Evolutionary conservation across 176 grass and related monocot species (phyloP).

Genomic region (Lolium perenne): DNA sequence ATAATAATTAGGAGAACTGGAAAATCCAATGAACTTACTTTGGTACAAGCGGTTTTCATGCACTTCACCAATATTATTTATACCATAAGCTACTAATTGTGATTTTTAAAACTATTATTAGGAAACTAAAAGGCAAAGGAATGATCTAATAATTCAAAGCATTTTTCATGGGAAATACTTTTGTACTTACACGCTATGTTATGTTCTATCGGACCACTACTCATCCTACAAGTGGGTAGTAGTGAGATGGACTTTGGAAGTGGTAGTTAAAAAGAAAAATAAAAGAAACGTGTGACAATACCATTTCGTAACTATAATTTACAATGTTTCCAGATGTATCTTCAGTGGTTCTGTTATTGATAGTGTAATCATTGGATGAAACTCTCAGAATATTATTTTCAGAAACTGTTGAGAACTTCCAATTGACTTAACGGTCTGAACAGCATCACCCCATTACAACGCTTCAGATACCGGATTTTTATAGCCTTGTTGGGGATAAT

Average conservation of each 20-base stretch:
- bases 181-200: not conserved
- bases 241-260: not conserved
- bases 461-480: not conserved
- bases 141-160: not conserved
- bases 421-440: not conserved
- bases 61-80: not conserved
- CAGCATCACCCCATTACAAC: not conserved
- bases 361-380: no score
- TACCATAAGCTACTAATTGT: not conserved
- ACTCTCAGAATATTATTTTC: no score
- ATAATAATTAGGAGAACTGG: not conserved
- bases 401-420: not conserved
- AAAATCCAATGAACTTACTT: not conserved
- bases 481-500: not conserved
- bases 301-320: not conserved
- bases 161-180: not conserved
- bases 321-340: not conserved
- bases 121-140: not conserved
- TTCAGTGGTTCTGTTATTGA: not conserved
- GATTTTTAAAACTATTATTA: not conserved
- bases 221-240: not conserved
- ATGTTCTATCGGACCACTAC: not conserved
- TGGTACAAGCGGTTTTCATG: slow-evolving; percentile 6
- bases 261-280: not conserved
- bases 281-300: not conserved